Base-by-base conservation (phyloP, 2,329 filamentous ascomycete genomes). In the Penicillium aurantiogriseum region DNA sequence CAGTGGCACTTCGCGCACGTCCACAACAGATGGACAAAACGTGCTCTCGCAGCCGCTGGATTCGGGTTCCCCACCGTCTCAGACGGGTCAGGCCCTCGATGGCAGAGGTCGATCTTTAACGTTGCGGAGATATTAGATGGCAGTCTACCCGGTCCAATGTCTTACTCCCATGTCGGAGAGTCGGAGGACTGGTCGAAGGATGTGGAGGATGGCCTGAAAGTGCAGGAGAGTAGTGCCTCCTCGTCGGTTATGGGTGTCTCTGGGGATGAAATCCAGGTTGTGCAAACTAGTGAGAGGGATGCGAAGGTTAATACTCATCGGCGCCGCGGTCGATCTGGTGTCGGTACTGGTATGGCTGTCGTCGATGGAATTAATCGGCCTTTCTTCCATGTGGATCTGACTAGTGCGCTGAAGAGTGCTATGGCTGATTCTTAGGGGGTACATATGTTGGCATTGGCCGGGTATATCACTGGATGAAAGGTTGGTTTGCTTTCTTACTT, bases 1-100 rank as follows among this genome's bases (percentile, higher is more conserved):
- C 90, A 96, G 71, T 96, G 92, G 92, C 92, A 96, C 74, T 87
- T 97, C 62, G 89, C 91, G 17, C 88, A 86, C 73, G 88, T 97
- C 77, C 90, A 87, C 76, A 96, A 92, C 77, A 83, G 89, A 54
- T 96, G 92, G 92, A 92, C 91, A 23, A 96, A 94, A 78, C 88
- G 91, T 29, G 91, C 91, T 5, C 85, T 97, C 40, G 88, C 88
- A 3, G 85, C 89, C 0, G 92, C 88, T 27, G 92, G 92, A 5
- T 96, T 97, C 67, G 92, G 92, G 0, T 90, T 88, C 69, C 91
- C 90, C 3, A 83, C 27, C 13, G 4, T 13, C 2, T 33, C 48
- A 0, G 42, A 46, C 2, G 17, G 35, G 0, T 27, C 35, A 5
- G 33, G 9, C 10, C 44, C 23, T 3, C 33, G 25, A 13, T 33